phyloP scores from a whole-genome alignment of 768 basidiomycete species.

The Cyclocybe aegerita region DNA sequence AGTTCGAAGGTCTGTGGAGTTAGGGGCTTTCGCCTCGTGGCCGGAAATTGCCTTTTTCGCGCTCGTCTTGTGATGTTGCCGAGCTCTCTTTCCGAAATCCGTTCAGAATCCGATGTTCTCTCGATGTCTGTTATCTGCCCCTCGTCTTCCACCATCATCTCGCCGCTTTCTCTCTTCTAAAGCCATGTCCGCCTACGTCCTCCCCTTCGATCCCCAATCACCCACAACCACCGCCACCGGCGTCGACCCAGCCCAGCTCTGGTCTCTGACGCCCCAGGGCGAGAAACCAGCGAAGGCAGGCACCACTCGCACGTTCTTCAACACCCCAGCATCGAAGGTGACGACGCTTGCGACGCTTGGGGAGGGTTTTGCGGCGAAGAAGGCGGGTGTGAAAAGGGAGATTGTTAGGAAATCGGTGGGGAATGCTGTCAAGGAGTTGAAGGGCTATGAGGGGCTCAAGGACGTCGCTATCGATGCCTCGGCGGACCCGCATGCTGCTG shows the following conservation, averaged over 20 bases:
- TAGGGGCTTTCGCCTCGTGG: too few species aligned
- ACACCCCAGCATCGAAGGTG: constrained; percentile 44
- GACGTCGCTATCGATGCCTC: constrained; percentile 65
- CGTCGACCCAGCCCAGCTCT: constrained; percentile 49
- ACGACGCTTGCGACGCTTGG: constrained; percentile 62
- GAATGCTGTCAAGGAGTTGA: constrained; percentile 69
- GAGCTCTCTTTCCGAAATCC: background rate
- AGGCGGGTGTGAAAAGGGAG: constrained; percentile 54
- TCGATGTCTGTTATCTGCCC: constrained; percentile 21
- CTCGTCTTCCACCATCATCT: constrained; percentile 21
- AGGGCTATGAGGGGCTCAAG: constrained; percentile 57
- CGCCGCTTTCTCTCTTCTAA: constrained; percentile 12
- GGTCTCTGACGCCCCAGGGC: constrained; percentile 47
- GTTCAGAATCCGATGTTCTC: constrained; percentile 21
- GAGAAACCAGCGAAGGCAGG: constrained; percentile 59
- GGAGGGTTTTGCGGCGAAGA: constrained; percentile 48
- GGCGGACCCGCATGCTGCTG: constrained; percentile 74
- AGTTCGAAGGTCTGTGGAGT: too few species aligned
- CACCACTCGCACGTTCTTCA: constrained; percentile 65
- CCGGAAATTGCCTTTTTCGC: constrained; percentile 5
- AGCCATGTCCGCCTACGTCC: constrained; percentile 58
- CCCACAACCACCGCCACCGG: constrained; percentile 28
- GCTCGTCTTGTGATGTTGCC: constrained; percentile 8
- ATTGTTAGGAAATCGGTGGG: constrained; percentile 70
- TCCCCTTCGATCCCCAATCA: constrained; percentile 57